Percentiles rank a stretch among this genome's conserved stretches.
phyloP scores from a whole-genome alignment of 768 basidiomycete species.

The Mycena leptocephala region DNA sequence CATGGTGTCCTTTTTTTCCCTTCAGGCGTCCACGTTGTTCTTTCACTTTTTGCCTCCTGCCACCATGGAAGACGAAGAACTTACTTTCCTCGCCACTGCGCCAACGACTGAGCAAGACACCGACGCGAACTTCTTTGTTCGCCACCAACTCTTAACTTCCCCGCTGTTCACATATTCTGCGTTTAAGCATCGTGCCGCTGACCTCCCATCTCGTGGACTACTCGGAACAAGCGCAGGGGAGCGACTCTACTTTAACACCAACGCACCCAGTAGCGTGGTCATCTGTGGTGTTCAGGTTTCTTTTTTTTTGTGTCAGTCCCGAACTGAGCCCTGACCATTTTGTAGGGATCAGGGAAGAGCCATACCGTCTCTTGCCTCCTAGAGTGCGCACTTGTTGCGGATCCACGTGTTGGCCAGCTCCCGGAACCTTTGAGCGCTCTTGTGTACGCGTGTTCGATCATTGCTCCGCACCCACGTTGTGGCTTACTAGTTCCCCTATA shows the following conservation, averaged over 20 bases:
- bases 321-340: neutral
- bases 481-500: constrained; percentile 9
- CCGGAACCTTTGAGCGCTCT: constrained; percentile 64
- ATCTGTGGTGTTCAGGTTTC: constrained; percentile 66
- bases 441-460: constrained; percentile 41
- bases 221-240: constrained; percentile 48
- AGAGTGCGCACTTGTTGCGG: constrained; percentile 64
- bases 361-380: constrained; percentile 68
- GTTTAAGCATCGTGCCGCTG: constrained; percentile 7
- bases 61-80: constrained; percentile 2
- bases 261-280: constrained; percentile 67
- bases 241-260: constrained; percentile 68
- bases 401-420: constrained; percentile 54
- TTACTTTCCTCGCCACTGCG: neutral
- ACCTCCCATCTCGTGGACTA: constrained; percentile 35
- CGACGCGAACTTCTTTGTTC: neutral
- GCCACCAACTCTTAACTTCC: constrained; percentile 28
- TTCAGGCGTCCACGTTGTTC: no score
- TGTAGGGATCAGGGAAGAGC: constrained; percentile 66
- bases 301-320: neutral
- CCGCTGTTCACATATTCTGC: constrained; percentile 25
- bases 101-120: neutral
- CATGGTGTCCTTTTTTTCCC: no score
- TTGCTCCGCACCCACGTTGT: neutral
- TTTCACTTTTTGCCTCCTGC: no score